Conservation (phyloP, 805 yeast species). For the Cyberlindnera mississippiensis region DNA sequence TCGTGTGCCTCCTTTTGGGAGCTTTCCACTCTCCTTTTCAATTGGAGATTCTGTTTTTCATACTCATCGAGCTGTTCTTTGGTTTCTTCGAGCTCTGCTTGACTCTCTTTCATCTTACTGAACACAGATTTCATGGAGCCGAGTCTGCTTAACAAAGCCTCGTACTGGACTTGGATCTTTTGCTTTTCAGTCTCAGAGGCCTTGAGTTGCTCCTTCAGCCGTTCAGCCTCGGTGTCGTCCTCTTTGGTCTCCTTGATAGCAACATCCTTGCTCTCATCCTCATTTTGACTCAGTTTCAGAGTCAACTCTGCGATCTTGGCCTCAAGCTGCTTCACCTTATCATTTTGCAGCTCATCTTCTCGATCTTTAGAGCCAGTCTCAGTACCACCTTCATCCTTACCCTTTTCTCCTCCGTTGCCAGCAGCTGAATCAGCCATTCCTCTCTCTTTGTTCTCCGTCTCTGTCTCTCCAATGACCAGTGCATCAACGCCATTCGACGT, state of each 20-base stretch:
- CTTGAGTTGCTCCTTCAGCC: slow-evolving; percentile 30
- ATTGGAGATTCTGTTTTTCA: slow-evolving; percentile 37
- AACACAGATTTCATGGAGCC: slow-evolving; percentile 74
- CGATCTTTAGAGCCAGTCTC: slow-evolving; percentile 8
- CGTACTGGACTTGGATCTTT: slow-evolving; percentile 55
- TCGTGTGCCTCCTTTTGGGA: slow-evolving; percentile 33
- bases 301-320: slow-evolving; percentile 12
- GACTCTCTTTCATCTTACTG: slow-evolving; percentile 68
- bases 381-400: slow-evolving; percentile 9
- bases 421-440: slow-evolving; percentile 7
- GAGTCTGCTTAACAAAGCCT: slow-evolving; percentile 54
- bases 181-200: slow-evolving; percentile 48
- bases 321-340: slow-evolving; percentile 10
- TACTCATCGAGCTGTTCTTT: slow-evolving; percentile 48
- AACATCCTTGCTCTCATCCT: not conserved
- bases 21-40: slow-evolving; percentile 32
- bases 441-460: slow-evolving; percentile 6
- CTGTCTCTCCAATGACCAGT: slow-evolving; percentile 8
- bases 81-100: slow-evolving; percentile 53
- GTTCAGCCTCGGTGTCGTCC: slow-evolving; percentile 12
- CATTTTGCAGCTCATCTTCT: slow-evolving; percentile 3
- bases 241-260: slow-evolving; percentile 3
- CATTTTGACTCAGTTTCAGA: slow-evolving; percentile 5
- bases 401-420: slow-evolving; percentile 5
- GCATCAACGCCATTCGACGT: slow-evolving; percentile 8